Base-by-base conservation (phyloP, 2,329 filamentous ascomycete genomes). In the Beauveria medogensis region DNA sequence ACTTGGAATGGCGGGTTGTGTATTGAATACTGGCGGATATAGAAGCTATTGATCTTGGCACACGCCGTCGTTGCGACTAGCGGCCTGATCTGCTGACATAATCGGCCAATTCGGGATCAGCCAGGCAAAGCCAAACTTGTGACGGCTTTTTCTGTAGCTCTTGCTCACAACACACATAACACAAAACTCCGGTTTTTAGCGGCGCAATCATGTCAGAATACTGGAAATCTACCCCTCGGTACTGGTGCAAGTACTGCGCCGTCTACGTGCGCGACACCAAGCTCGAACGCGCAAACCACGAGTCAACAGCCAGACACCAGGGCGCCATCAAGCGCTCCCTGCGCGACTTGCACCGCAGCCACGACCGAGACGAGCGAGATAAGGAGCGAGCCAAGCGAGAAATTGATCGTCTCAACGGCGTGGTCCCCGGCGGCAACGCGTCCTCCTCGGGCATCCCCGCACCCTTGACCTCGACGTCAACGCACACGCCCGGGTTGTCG, bases 241-340 rank as follows among this genome's bases (percentile, higher is more conserved):
- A 96, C 78, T 97, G 92, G 92, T 99, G 94, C 84, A 97, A 97
- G 75, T 91, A 96, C 79, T 99, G 94, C 83, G 85, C 86, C 71
- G 84, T 83, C 71, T 97, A 87, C 75, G 90, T 99, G 55, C 90
- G 91, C 75, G 94, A 99, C 79, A 97, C 92, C 24, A 87, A 91
- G 67, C 85, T 97, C 74, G 92, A 96, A 73, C 89, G 88, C 67
- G 82, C 86, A 65, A 93, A 97, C 75, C 92, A 97, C 76, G 92
- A 97, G 75, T 84, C 89, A 28, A 96, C 91, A 0, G 87, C 79
- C 16, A 91, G 88, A 72, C 92, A 97, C 74, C 91, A 96, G 76
- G 84, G 85, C 69, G 88, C 84, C 65, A 84, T 97, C 63, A 95
- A 96, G 76, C 90, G 93, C 58, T 94, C 92, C 67, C 82, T 99